These are phyloP conservation scores for Clarireedia hainanense DNA, from an alignment of 2,329 filamentous ascomycete species.

Conservation along the genomic window DNA sequence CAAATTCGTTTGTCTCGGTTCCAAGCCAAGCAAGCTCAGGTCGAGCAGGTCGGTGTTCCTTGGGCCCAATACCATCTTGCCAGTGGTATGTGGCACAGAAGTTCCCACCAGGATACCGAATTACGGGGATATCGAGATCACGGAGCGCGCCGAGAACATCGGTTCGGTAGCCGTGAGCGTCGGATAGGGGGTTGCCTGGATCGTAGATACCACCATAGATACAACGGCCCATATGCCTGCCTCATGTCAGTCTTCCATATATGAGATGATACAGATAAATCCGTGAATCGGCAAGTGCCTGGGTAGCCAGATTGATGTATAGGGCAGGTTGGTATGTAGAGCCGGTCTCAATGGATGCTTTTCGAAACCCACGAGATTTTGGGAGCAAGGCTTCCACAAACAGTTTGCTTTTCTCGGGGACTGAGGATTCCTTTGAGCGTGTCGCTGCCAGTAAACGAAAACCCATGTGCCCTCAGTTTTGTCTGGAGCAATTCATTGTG, in stretches of 20 bases:
- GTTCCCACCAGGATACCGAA: slow-evolving; percentile 77
- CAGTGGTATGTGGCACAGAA: slow-evolving; percentile 82
- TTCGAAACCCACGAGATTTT: too few relatives aligned
- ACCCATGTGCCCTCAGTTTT: too few relatives aligned
- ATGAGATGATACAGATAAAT: background rate
- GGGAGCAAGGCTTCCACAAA: too few relatives aligned
- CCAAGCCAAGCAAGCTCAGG: slow-evolving; percentile 73
- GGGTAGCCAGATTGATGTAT: background rate
- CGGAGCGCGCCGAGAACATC: slow-evolving; percentile 69
- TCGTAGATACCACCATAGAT: slow-evolving; percentile 85
- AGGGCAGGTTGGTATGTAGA: too few relatives aligned
- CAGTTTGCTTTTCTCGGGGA: too few relatives aligned
- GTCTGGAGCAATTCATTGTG: too few relatives aligned
- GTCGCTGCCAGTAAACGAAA: too few relatives aligned
- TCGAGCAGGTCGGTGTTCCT: slow-evolving; percentile 54
- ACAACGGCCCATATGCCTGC: slow-evolving; percentile 78
- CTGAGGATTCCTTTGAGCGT: too few relatives aligned
- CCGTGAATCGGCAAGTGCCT: background rate
- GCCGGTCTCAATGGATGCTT: too few relatives aligned
- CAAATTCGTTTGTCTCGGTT: slow-evolving; percentile 70
- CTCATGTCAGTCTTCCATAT: background rate
- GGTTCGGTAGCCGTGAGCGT: slow-evolving; percentile 66
- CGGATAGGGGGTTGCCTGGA: slow-evolving; percentile 63
- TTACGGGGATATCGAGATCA: slow-evolving; percentile 67
- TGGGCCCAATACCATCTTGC: slow-evolving; percentile 72